These are phyloP conservation scores for Puccinia triticina DNA, from an alignment of 1,284 basidiomycete genomes.

Conservation along the genomic window DNA sequence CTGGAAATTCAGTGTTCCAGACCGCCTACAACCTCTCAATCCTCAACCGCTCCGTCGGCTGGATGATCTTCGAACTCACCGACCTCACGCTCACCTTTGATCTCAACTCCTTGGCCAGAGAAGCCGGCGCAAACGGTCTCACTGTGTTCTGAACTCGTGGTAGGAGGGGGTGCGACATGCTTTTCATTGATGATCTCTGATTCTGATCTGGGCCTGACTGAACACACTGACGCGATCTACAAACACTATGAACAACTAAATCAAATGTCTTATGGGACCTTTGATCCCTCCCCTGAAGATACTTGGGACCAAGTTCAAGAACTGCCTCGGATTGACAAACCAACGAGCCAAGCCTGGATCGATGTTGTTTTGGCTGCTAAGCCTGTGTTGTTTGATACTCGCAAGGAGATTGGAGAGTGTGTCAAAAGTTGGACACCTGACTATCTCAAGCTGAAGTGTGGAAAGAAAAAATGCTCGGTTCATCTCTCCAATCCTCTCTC, in stretches of 20 bases:
- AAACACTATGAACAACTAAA: neutral
- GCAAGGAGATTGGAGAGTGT: slow-evolving; percentile 38
- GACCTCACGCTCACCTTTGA: too few relatives aligned
- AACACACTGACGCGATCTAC: neutral
- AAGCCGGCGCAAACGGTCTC: too few relatives aligned
- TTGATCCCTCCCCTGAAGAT: slow-evolving; percentile 31
- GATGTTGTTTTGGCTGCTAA: neutral
- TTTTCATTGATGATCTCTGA: slow-evolving; percentile 48
- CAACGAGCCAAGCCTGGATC: slow-evolving; percentile 14
- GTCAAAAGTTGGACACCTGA: slow-evolving; percentile 31
- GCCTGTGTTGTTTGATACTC: slow-evolving; percentile 30
- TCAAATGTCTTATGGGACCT: slow-evolving; percentile 15
- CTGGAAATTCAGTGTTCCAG: too few relatives aligned
- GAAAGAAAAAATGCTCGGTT: slow-evolving; percentile 39
- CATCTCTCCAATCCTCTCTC: slow-evolving; percentile 39
- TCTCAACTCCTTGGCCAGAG: too few relatives aligned
- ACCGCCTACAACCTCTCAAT: too few relatives aligned
- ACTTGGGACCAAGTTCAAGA: slow-evolving; percentile 35
- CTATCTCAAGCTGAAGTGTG: slow-evolving; percentile 38
- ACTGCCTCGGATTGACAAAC: neutral
- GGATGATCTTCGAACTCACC: too few relatives aligned
- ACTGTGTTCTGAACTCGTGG: too few relatives aligned
- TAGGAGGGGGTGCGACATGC: slow-evolving; percentile 48
- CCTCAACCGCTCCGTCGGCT: too few relatives aligned
- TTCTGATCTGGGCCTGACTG: neutral